Conservation (phyloP, 2,329 filamentous ascomycete genomes). For the Apiospora marii region DNA sequence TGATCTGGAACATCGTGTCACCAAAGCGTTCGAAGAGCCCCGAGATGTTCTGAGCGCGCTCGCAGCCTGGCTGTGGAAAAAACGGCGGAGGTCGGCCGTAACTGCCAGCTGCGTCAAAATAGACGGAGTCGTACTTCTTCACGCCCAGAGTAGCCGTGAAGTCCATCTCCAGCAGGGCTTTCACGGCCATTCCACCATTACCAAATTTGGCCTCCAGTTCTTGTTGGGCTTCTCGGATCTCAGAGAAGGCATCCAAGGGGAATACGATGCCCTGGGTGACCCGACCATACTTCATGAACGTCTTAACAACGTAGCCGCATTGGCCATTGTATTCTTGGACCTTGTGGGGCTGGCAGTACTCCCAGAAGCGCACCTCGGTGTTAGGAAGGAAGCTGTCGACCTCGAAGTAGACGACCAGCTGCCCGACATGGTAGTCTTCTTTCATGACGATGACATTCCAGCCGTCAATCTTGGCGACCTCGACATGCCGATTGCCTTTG, state of each 20-base stretch:
- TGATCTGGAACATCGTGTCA: slow-evolving; percentile 38
- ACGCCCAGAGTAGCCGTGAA: slow-evolving; percentile 40
- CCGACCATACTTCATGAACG: slow-evolving; percentile 28
- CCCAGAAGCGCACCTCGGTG: slow-evolving; percentile 33
- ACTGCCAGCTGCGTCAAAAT: slow-evolving; percentile 3
- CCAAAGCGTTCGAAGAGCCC: slow-evolving; percentile 29
- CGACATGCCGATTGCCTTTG: slow-evolving; percentile 7
- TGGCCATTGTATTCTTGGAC: slow-evolving; percentile 28
- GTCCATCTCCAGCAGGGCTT: slow-evolving; percentile 31
- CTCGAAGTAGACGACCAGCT: slow-evolving; percentile 43
- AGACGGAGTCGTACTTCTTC: slow-evolving; percentile 38
- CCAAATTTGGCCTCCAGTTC: slow-evolving; percentile 31
- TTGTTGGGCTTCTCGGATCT: slow-evolving; percentile 31
- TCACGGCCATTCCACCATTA: slow-evolving; percentile 24
- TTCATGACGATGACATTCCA: slow-evolving; percentile 37
- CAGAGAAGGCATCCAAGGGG: slow-evolving; percentile 32
- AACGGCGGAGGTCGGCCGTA: slow-evolving; percentile 37
- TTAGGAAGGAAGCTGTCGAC: slow-evolving; percentile 43
- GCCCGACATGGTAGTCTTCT: slow-evolving; percentile 30
- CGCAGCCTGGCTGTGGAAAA: slow-evolving; percentile 38
- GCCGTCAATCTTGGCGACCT: slow-evolving; percentile 37
- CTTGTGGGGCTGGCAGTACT: slow-evolving; percentile 27
- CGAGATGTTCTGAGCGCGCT: slow-evolving; percentile 39
- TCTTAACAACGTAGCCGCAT: slow-evolving; percentile 37
- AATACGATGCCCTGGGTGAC: slow-evolving; percentile 43